Conservation (phyloP, 257 asterid species). For the Fraxinus americana region DNA sequence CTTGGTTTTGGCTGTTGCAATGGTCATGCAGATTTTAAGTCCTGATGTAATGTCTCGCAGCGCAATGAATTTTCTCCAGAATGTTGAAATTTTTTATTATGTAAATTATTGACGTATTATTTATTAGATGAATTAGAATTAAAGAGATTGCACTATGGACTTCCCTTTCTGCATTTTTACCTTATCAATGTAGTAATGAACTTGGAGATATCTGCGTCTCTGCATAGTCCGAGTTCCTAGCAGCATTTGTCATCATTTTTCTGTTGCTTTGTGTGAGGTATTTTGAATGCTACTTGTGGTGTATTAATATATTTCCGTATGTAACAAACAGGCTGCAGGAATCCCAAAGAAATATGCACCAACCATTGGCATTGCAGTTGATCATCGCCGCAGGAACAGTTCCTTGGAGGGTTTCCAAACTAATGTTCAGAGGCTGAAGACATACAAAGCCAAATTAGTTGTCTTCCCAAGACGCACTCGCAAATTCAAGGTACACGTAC, state of each 20-base stretch:
- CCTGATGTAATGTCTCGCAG: too few species aligned
- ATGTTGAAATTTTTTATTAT: too few species aligned
- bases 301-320: not conserved
- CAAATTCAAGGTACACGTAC: slow-evolving; percentile 50
- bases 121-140: too few species aligned
- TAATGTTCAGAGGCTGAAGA: slow-evolving; percentile 70
- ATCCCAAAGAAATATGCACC: slow-evolving; percentile 73
- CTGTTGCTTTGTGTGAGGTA: not conserved
- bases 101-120: too few species aligned
- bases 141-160: not conserved
- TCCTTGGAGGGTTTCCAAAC: slow-evolving; percentile 75
- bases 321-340: slow-evolving; percentile 60
- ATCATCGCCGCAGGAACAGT: slow-evolving; percentile 66
- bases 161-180: not conserved
- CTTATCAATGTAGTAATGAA: too few species aligned
- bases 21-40: too few species aligned
- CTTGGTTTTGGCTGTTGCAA: too few species aligned
- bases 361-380: slow-evolving; percentile 76
- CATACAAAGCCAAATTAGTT: slow-evolving; percentile 73
- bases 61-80: too few species aligned
- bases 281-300: not conserved
- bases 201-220: too few species aligned
- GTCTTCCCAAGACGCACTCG: slow-evolving; percentile 78
- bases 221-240: not conserved
- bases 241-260: not conserved